Evolutionary conservation across 352 stramenopile genomes (phyloP), one percentile per base, ranked within the genome.

Genomic region (Phytophthora cajani): DNA sequence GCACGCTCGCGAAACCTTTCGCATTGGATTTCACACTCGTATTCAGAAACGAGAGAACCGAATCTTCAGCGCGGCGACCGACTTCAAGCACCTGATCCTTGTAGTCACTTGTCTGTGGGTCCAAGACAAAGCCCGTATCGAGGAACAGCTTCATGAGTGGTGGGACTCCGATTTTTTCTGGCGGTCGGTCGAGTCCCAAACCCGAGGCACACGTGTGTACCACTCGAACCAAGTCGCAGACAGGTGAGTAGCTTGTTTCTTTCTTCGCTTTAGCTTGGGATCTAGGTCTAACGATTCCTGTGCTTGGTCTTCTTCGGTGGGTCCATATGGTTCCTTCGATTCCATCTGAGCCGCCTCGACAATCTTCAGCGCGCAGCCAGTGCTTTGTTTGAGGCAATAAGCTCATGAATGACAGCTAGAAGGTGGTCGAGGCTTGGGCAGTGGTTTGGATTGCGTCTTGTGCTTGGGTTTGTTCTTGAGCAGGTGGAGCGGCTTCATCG

Each of bases 141-240:
- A 73, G 16, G 56, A 74, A 71, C 1, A 69, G 12, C 61, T 70
- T 73, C 65, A 74, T 68, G 49, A 71, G 44, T 64, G 64, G 53
- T 53, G 64, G 1, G 21, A 61, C 2, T 71, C 64, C 3, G 60
- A 74, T 16, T 71, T 73, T 50, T 77, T 77, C 27, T 70, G 64
- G 4, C 64, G 64, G 19, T 70, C 60, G 19, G 17, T n/a, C 12
- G 14, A 64, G 0, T 60, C 25, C 56, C 40, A 47, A 1, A 47
- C 40, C 14, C 50, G 55, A 8, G 60, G 57, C 9, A 63, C 44
- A 1, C 9, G 12, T 1, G 60, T 68, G 55, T 66, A 65, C 64
- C 60, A 73, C 12, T 61, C 60, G 21, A 55, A 73, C 64, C 69
- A 77, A n/a, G n/a, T n/a, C 7, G 44, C 17, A 0, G 23, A 6